phyloP scores from a whole-genome alignment of 208 protist genomes.

The Crithidia sp. region DNA sequence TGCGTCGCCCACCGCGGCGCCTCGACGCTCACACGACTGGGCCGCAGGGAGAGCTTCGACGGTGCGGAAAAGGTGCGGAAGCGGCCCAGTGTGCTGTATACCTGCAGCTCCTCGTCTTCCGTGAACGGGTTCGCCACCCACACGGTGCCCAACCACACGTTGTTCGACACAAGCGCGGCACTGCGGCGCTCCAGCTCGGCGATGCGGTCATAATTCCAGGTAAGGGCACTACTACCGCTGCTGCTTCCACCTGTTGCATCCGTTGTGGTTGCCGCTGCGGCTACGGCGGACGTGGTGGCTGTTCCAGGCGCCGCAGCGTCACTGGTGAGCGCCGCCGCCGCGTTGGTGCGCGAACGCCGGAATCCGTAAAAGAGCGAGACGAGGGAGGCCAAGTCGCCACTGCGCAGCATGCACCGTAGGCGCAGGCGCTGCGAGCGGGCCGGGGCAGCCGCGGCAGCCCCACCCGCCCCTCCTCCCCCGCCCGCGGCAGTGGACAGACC shows the following conservation, averaged over 20 bases:
- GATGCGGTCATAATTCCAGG: conserved; percentile 65
- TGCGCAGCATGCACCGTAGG: conserved; percentile 68
- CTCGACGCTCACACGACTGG: conserved; percentile 23
- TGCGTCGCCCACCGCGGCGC: not conserved
- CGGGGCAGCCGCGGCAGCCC: conserved; percentile 13
- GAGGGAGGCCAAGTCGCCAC: conserved; percentile 53
- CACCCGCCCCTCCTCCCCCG: not conserved
- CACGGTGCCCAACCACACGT: conserved; percentile 82
- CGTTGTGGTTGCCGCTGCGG: not conserved
- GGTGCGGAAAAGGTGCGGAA: conserved; percentile 77
- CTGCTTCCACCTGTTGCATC: too few species aligned
- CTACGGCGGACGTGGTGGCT: not conserved
- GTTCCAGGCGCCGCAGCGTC: not conserved
- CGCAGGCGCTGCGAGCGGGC: conserved; percentile 54
- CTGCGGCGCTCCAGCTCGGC: conserved; percentile 55
- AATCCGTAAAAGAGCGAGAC: conserved; percentile 65
- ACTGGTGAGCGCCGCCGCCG: not conserved
- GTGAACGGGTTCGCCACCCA: conserved; percentile 70
- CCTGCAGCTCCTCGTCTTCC: conserved; percentile 75
- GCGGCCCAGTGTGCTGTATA: conserved; percentile 69
- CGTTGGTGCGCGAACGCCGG: conserved; percentile 39
- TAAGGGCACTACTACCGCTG: not conserved
- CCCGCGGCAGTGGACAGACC: not conserved
- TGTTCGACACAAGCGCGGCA: conserved; percentile 46
- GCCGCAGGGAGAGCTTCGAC: conserved; percentile 29